Conservation (phyloP, 2,329 filamentous ascomycete genomes). For the Ophiostoma sp. region DNA sequence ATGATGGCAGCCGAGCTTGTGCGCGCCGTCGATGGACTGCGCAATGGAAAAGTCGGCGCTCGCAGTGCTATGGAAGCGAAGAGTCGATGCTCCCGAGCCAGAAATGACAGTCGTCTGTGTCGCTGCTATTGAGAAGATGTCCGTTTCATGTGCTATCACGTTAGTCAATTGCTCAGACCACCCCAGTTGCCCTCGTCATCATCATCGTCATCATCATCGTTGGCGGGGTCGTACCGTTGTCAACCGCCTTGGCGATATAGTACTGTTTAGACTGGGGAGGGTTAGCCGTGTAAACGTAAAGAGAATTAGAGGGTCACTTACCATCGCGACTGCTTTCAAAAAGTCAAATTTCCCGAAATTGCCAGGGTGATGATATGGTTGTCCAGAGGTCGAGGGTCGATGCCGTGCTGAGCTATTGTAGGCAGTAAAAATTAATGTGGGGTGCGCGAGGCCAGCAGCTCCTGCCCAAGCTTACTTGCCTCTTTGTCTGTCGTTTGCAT, state of each 20-base stretch:
- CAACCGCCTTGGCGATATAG: conserved; percentile 83
- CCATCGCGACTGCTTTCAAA: background rate
- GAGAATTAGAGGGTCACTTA: background rate
- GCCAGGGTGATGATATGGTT: background rate
- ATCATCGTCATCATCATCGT: conserved; percentile 23
- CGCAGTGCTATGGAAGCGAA: conserved; percentile 73
- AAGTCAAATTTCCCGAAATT: background rate
- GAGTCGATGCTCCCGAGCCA: conserved; percentile 74
- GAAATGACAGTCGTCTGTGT: conserved; percentile 72
- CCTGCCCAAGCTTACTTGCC: conserved; percentile 13
- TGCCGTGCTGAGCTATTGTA: conserved; percentile 15
- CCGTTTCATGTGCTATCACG: conserved; percentile 65
- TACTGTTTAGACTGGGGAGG: conserved; percentile 90
- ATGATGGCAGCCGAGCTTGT: conserved; percentile 89
- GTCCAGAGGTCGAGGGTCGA: conserved; percentile 22
- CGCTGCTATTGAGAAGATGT: conserved; percentile 78
- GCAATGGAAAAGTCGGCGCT: conserved; percentile 67
- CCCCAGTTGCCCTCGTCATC: background rate
- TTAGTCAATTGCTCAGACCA: background rate
- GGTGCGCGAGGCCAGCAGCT: conserved; percentile 20
- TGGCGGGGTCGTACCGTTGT: conserved; percentile 57
- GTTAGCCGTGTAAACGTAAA: background rate
- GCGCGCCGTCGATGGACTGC: conserved; percentile 74
- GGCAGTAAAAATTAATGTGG: conserved; percentile 22
- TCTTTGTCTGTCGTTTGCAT: background rate